Conservation (phyloP, 371 early-diverging fungal species). For the Mortierella sp. region DNA sequence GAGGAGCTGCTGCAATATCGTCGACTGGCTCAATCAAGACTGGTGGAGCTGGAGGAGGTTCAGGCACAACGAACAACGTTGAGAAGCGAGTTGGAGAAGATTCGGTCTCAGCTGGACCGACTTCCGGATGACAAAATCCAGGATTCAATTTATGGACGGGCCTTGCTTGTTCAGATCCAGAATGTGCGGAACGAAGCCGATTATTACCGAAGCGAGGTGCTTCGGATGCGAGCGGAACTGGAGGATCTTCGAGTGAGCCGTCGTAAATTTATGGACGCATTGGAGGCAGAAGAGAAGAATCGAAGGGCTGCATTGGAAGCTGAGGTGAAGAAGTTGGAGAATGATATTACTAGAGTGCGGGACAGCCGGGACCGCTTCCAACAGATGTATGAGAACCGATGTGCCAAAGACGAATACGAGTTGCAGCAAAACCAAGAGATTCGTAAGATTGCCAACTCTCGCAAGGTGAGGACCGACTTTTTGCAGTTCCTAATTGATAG, state of each 20-base stretch:
- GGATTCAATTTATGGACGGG: slow-evolving; percentile 59
- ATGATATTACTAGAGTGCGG: slow-evolving; percentile 81
- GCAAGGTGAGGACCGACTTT: slow-evolving; percentile 55
- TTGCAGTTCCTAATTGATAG: not conserved
- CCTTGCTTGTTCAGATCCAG: slow-evolving; percentile 62
- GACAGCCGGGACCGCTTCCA: slow-evolving; percentile 84
- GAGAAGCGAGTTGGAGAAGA: slow-evolving; percentile 59
- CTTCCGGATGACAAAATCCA: slow-evolving; percentile 59
- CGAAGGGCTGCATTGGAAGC: slow-evolving; percentile 69
- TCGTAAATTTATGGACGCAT: slow-evolving; percentile 59
- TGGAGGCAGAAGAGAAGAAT: slow-evolving; percentile 67
- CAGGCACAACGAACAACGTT: slow-evolving; percentile 59
- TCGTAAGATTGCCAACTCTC: slow-evolving; percentile 71
- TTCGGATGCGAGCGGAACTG: slow-evolving; percentile 63
- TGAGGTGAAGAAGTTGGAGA: slow-evolving; percentile 76
- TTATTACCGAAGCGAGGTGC: slow-evolving; percentile 59
- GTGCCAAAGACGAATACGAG: slow-evolving; percentile 73
- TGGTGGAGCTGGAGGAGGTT: slow-evolving; percentile 67
- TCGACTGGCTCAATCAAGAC: slow-evolving; percentile 60
- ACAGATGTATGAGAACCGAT: slow-evolving; percentile 73
- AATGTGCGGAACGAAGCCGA: slow-evolving; percentile 64
- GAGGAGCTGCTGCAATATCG: slow-evolving; percentile 55
- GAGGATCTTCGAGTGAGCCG: slow-evolving; percentile 79
- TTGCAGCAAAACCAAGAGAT: slow-evolving; percentile 72
- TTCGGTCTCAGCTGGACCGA: slow-evolving; percentile 59